Evolutionary conservation across 805 yeast genomes (phyloP).

Genomic region (Candida tammaniensis): DNA sequence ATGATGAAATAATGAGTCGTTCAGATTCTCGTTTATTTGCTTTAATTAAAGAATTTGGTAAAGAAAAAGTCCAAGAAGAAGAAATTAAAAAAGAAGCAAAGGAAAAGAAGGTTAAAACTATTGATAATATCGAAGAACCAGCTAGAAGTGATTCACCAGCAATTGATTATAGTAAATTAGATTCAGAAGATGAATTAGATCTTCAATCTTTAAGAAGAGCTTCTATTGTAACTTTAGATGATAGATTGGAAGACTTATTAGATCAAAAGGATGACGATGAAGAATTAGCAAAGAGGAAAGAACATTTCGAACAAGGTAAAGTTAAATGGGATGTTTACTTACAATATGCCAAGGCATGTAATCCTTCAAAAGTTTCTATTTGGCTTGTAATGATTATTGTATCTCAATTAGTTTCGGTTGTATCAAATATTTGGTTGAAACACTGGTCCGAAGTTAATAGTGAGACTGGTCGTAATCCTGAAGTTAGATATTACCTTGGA

Average conservation of each 20-base stretch:
- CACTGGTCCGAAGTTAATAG: slow-evolving; percentile 95
- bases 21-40: slow-evolving; percentile 49
- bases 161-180: slow-evolving; percentile 28
- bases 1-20: slow-evolving; percentile 46
- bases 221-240: slow-evolving; percentile 47
- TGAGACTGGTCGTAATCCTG: slow-evolving; percentile 64
- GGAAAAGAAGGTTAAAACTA: slow-evolving; percentile 18
- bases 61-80: slow-evolving; percentile 19
- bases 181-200: slow-evolving; percentile 30
- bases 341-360: slow-evolving; percentile 87
- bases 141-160: slow-evolving; percentile 10
- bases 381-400: slow-evolving; percentile 55
- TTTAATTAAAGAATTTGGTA: slow-evolving; percentile 63
- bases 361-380: slow-evolving; percentile 57
- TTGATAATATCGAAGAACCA: slow-evolving; percentile 10
- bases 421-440: slow-evolving; percentile 87
- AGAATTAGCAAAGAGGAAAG: slow-evolving; percentile 50
- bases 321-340: slow-evolving; percentile 84
- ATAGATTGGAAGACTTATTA: slow-evolving; percentile 30
- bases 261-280: slow-evolving; percentile 36
- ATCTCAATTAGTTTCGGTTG: slow-evolving; percentile 60
- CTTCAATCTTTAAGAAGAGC: slow-evolving; percentile 55
- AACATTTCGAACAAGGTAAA: slow-evolving; percentile 88
- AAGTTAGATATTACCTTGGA: slow-evolving; percentile 67
- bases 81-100: slow-evolving; percentile 13